Evolutionary conservation across 208 protist species (phyloP).

Genomic region (Sergeia podlipaevii): DNA sequence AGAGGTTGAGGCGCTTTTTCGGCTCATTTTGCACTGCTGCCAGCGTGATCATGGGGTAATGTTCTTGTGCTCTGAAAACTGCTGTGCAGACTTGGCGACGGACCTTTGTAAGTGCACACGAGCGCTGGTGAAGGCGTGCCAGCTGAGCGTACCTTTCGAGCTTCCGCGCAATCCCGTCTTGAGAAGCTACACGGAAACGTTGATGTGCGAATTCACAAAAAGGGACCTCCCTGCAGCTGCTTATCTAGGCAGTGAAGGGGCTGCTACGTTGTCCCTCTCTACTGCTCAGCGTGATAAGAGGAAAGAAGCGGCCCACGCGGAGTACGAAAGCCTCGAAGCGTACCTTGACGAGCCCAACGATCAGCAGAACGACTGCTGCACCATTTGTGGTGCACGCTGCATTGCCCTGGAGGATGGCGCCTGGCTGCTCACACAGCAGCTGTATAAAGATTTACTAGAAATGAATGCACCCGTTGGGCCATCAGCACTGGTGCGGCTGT

Average conservation of each 20-base stretch:
- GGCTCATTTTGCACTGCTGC: constrained; percentile 40
- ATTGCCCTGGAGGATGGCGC: constrained; percentile 32
- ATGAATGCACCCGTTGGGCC: constrained; percentile 16
- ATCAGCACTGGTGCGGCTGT: constrained; percentile 44
- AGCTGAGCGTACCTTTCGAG: constrained; percentile 20
- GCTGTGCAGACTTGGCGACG: constrained; percentile 33
- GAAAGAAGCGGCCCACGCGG: not conserved
- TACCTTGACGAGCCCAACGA: constrained; percentile 19
- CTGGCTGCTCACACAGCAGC: constrained; percentile 35
- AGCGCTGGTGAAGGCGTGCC: constrained; percentile 27
- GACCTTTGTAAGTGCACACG: constrained; percentile 39
- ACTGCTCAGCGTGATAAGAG: not conserved
- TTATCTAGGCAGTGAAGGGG: not conserved
- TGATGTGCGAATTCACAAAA: constrained; percentile 15
- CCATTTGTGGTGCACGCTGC: constrained; percentile 36
- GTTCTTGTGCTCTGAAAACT: constrained; percentile 57
- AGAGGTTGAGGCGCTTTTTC: constrained; percentile 41
- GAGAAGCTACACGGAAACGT: constrained; percentile 10
- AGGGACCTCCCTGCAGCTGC: not conserved
- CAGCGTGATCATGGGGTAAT: constrained; percentile 50
- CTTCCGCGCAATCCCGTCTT: constrained; percentile 19
- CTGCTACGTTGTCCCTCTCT: not conserved
- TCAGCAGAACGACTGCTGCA: constrained; percentile 20
- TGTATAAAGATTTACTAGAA: constrained; percentile 45
- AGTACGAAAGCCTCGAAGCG: constrained; percentile 7